Evolutionary conservation across 331 rosid genomes (phyloP), one percentile per base, ranked within the genome.

Genomic region (Prunus yedoensis): DNA sequence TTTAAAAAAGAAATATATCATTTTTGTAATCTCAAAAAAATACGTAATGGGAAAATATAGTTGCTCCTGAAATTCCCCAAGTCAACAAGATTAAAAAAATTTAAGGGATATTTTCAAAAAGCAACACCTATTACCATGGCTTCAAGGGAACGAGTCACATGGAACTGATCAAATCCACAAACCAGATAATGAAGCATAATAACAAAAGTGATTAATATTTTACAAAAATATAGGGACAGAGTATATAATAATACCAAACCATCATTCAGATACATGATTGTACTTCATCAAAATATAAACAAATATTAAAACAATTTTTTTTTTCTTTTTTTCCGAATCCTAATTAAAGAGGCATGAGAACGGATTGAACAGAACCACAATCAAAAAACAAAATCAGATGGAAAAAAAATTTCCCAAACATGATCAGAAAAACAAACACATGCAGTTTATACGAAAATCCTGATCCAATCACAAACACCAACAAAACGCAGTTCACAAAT

Each of bases 171-270:
- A 14, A 28, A 67, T 79, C 83, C 83, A 66, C 71, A 58, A 76
- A 79, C 83, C 75, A 79, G 79, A 56, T 46, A 73, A 67, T 66
- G 79, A 79, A 79, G 74, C 80, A 10, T 17, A 50, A 70, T 30
- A 1, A 17, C 8, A 52, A 35, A 35, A 35, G 41, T 2, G 41
- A 35, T 35, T 35, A 35, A 6, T 35, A 35, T 35, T 35, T 35
- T 5, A 1, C 2, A 35, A 35, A 35, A 35, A 35, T 35, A 35
- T 35, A 35, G 41, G 9, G 41, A 1, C 41, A 35, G 2, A 35
- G 41, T 6, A 35, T 35, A 35, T 5, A 35, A 35, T 0, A 35
- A 35, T 35, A 35, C 9, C 41, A 35, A 35, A 35, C 52, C 57
- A 17, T 4, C 57, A 4, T 16, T 15, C 57, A 47, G 4, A 60